Evolutionary conservation across 2,329 filamentous ascomycete species (phyloP).

Genomic region (Alternaria arbusti): DNA sequence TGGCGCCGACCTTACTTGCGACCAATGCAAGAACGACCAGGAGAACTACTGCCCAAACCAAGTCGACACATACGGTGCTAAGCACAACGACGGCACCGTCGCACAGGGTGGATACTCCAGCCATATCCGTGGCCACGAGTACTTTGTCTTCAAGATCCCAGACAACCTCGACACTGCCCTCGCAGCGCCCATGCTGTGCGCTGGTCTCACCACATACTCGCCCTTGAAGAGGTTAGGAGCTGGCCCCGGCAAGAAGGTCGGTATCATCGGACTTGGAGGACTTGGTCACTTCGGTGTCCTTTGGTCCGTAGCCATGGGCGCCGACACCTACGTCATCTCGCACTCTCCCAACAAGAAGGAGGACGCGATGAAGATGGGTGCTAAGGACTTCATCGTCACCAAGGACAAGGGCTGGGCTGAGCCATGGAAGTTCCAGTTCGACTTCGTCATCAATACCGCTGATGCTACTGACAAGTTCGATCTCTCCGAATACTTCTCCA

Average conservation of each 20-base stretch:
- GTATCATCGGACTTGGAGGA: conserved; percentile 70
- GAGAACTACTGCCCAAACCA: conserved; percentile 61
- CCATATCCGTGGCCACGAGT: conserved; percentile 76
- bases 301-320: conserved; percentile 61
- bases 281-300: conserved; percentile 59
- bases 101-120: conserved; percentile 71
- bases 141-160: conserved; percentile 78
- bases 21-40: conserved; percentile 59
- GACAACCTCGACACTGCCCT: conserved; percentile 66
- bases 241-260: conserved; percentile 80
- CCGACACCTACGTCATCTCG: conserved; percentile 67
- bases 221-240: conserved; percentile 78
- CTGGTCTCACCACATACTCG: conserved; percentile 79
- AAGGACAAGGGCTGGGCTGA: conserved; percentile 65
- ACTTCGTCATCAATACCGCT: conserved; percentile 78
- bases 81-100: conserved; percentile 64
- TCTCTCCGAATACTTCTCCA: conserved; percentile 72
- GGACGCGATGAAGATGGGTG: conserved; percentile 65
- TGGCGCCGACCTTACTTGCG: conserved; percentile 57
- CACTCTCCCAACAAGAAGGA: conserved; percentile 66
- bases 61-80: conserved; percentile 58
- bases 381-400: conserved; percentile 66
- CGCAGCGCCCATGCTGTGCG: conserved; percentile 83
- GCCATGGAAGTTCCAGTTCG: conserved; percentile 66
- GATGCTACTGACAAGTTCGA: conserved; percentile 73